Evolutionary conservation across 345 rosid species (phyloP), one percentile per base, ranked within the genome.

Genomic region (Rhodamnia rubescens): DNA sequence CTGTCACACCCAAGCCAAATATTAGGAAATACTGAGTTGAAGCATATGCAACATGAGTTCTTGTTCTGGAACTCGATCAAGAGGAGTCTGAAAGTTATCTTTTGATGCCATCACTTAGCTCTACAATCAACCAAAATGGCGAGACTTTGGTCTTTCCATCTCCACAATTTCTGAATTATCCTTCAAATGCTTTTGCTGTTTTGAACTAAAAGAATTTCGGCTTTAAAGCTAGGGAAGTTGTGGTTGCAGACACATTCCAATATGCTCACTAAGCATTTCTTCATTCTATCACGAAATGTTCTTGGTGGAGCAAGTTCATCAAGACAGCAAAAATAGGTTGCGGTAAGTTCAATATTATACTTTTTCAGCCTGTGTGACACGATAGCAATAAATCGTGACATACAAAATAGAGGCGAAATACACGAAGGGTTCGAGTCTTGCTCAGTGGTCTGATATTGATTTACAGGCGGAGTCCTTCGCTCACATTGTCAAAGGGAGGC

Each of bases 351-450:
- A 58, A 26, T 11, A 11, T 57, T 0, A 57, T 26, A 11, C 64
- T 26, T 57, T 12, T 57, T 36, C 40, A 5, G 16, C 5, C 16
- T 2, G 15, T 0, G 16, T 11, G 64, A 36, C 40, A 2, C 3
- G 40, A 36, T 36, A 36, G 3, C 40, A 3, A 36, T 36, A 36
- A 36, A 36, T 36, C 3, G 40, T 3, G 40, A 53, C 3, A 58
- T 2, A 58, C 32, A 58, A 1, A 2, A 26, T 58, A 26, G 21
- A 1, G 20, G 74, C 27, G 74, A 61, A 59, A 61, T 61, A 61
- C 74, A 6, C 1, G 0, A 0, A 3, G 21, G 10, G 10, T 27
- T 27, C 1, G 10, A 14, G 40, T 1, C 40, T 61, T 7, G 5
- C 40, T 14, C 10, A 1, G 9, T 61, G 2, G 10, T 3, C 74